Evolutionary conservation across 495 filamentous ascomycete genomes (phyloP).

Genomic region (Aspergillus indologenus): DNA sequence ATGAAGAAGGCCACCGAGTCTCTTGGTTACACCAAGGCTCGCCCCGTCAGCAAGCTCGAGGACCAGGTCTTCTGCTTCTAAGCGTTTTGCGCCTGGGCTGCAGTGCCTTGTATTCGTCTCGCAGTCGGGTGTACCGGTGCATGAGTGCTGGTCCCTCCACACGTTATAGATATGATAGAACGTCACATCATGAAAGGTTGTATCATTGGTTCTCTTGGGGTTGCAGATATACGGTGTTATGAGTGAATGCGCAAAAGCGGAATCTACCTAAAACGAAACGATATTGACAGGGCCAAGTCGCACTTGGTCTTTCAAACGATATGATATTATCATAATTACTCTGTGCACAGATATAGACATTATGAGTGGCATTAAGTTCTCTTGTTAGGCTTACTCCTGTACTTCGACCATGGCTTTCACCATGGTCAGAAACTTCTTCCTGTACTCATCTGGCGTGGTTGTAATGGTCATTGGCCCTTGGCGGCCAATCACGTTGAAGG

Average conservation of each 20-base stretch:
- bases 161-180: not conserved
- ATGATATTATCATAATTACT: not conserved
- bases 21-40: constrained; percentile 86
- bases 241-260: constrained; percentile 1
- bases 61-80: constrained; percentile 99
- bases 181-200: not conserved
- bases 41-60: constrained; percentile 91
- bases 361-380: not conserved
- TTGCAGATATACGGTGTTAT: constrained; percentile 4
- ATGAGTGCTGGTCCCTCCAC: not conserved
- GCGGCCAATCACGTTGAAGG: constrained; percentile 55
- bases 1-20: constrained; percentile 94
- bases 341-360: not conserved
- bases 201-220: not conserved
- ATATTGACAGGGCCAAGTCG: not conserved
- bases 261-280: not conserved
- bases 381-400: constrained; percentile 15
- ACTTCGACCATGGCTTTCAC: constrained; percentile 54
- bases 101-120: not conserved
- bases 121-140: not conserved
- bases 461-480: constrained; percentile 71
- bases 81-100: constrained; percentile 13
- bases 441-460: constrained; percentile 62
- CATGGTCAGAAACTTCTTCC: constrained; percentile 62
- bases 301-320: not conserved